Conservation (phyloP, 2,329 filamentous ascomycete species). For the Chaetomiaceae sp. region DNA sequence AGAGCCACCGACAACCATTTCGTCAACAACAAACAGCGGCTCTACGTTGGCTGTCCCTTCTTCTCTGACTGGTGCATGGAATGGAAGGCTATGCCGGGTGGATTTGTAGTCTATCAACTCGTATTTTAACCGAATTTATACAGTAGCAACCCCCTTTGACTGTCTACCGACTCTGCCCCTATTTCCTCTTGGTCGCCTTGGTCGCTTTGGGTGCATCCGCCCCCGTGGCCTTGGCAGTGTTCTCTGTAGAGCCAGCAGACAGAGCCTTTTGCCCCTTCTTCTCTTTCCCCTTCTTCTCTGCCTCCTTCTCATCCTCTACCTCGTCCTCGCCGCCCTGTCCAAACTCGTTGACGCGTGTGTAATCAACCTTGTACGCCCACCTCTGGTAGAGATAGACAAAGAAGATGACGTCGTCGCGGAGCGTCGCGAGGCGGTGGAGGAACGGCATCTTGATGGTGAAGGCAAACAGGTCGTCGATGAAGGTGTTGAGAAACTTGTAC, state of each 20-base stretch:
- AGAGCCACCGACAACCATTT: background rate
- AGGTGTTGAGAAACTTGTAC: conserved; percentile 98
- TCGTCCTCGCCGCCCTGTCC: conserved; percentile 95
- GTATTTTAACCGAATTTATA: too few species aligned
- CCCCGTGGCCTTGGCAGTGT: conserved; percentile 46
- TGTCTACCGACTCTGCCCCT: conserved; percentile 11
- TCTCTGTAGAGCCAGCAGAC: conserved; percentile 30
- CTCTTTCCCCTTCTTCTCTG: conserved; percentile 36
- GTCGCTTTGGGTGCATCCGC: conserved; percentile 45
- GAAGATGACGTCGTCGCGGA: conserved; percentile 96
- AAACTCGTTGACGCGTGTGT: conserved; percentile 92
- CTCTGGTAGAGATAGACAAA: conserved; percentile 96
- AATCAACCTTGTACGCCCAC: conserved; percentile 89
- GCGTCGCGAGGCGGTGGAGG: conserved; percentile 83
- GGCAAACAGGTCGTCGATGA: conserved; percentile 97
- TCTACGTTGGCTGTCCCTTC: too few species aligned
- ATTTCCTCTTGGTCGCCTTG: conserved; percentile 48
- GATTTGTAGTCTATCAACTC: too few species aligned
- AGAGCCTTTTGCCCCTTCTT: conserved; percentile 31
- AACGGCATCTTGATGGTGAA: conserved; percentile 99
- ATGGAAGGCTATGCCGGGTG: too few species aligned
- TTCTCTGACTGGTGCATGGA: too few species aligned
- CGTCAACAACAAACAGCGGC: too few species aligned
- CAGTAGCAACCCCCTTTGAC: too few species aligned
- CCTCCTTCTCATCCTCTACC: conserved; percentile 34